Evolutionary conservation across 345 rosid genomes (phyloP).

Genomic region (Syzygium aqueum): DNA sequence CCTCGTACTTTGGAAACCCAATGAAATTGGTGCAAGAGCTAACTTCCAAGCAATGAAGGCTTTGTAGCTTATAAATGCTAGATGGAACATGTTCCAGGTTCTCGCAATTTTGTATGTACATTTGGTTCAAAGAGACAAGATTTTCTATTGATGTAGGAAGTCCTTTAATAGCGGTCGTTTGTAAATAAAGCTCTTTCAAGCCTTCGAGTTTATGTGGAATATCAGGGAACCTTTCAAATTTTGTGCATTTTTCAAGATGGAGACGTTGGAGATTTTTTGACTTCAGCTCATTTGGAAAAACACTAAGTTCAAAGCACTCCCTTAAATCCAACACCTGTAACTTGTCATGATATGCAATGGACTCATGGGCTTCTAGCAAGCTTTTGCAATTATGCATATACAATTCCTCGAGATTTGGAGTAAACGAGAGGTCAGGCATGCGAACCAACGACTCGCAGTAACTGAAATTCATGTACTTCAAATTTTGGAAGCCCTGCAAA

Average conservation of each 20-base stretch:
- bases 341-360: background rate
- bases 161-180: accelerated
- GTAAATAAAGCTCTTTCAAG: accelerated
- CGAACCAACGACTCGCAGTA: accelerated
- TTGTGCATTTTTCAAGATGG: accelerated
- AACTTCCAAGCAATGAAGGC: accelerated
- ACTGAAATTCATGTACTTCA: background rate
- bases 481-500: background rate
- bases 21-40: accelerated
- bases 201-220: background rate
- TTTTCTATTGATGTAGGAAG: background rate
- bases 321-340: accelerated
- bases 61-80: background rate
- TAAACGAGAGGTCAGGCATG: background rate
- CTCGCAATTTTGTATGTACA: accelerated
- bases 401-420: background rate
- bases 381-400: accelerated
- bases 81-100: background rate
- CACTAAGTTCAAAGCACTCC: accelerated
- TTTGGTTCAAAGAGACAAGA: accelerated
- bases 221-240: background rate
- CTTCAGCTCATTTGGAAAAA: accelerated
- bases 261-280: accelerated
- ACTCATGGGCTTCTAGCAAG: background rate
- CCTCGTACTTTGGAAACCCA: background rate